Percentiles rank a stretch among this genome's conserved stretches.
Conservation (phyloP, 73 alveolate genomes). For the Blepharisma japonicum region DNA sequence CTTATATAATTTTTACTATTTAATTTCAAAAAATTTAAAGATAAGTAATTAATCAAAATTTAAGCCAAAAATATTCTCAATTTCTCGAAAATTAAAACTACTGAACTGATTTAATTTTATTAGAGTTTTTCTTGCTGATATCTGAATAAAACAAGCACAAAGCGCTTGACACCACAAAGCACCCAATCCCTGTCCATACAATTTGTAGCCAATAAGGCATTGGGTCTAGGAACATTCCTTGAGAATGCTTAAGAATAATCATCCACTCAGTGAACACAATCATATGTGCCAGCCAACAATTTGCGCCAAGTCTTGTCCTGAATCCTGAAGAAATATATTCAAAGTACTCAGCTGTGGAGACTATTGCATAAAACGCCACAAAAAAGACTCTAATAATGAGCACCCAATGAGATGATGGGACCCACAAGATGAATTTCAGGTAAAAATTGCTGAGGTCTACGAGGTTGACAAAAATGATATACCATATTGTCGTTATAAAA, state of each 20-base stretch:
- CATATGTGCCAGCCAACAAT: constrained; percentile 24
- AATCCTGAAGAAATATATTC: constrained; percentile 44
- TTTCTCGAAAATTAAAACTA: no score
- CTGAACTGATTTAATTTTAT: background rate
- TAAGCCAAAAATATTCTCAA: no score
- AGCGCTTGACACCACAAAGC: constrained; percentile 14
- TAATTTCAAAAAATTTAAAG: no score
- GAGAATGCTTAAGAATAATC: constrained; percentile 18
- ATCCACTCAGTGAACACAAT: constrained; percentile 21
- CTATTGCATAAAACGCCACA: constrained; percentile 57
- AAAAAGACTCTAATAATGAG: constrained; percentile 42
- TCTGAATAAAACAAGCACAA: constrained; percentile 27
- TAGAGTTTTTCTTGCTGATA: background rate
- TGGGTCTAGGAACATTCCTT: constrained; percentile 2
- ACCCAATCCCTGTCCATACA: background rate
- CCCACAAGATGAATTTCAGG: constrained; percentile 51
- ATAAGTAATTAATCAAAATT: no score
- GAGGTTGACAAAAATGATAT: constrained; percentile 34
- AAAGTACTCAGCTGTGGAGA: constrained; percentile 51
- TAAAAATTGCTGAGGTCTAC: constrained; percentile 64
- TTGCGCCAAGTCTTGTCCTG: constrained; percentile 46
- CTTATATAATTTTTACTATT: no score
- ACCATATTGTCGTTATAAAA: constrained; percentile 13
- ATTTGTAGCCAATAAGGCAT: constrained; percentile 8
- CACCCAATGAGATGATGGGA: constrained; percentile 53